These are phyloP conservation scores for Trametes elegans DNA, from an alignment of 768 basidiomycete species.

Conservation along the genomic window DNA sequence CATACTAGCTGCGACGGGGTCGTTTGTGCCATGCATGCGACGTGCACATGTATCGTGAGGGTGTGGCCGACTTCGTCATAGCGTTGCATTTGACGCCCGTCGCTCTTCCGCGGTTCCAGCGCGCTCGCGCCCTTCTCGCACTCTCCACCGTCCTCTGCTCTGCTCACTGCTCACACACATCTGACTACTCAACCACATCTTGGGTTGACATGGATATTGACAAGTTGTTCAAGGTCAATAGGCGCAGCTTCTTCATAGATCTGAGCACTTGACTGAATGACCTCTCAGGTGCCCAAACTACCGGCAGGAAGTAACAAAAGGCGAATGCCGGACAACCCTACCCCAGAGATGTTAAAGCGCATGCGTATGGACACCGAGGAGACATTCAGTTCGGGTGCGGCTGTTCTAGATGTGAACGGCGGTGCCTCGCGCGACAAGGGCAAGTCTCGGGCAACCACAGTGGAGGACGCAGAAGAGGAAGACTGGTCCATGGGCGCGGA, in stretches of 20 bases:
- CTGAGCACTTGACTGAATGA: neutral
- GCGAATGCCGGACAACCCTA: conserved; percentile 73
- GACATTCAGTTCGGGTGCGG: conserved; percentile 11
- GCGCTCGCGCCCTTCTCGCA: neutral
- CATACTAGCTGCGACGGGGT: too few relatives aligned
- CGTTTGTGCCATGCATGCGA: too few relatives aligned
- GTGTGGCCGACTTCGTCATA: too few relatives aligned
- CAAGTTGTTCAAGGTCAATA: conserved; percentile 45
- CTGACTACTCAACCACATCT: neutral
- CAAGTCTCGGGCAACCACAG: conserved; percentile 44
- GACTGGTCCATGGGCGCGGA: conserved; percentile 27
- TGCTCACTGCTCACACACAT: neutral
- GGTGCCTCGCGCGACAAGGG: conserved; percentile 23
- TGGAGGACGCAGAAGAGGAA: conserved; percentile 65
- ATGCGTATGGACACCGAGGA: conserved; percentile 53
- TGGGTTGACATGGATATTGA: conserved; percentile 43
- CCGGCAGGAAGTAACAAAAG: conserved; percentile 65
- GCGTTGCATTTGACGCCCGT: neutral
- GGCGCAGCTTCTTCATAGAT: neutral
- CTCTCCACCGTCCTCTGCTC: neutral
- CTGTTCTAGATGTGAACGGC: conserved; percentile 3
- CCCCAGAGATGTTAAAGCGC: conserved; percentile 80
- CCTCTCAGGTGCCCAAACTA: conserved; percentile 62
- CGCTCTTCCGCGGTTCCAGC: neutral
- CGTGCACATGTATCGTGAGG: too few relatives aligned